phyloP scores from a whole-genome alignment of 805 yeast genomes.

The Starmerella vitae region DNA sequence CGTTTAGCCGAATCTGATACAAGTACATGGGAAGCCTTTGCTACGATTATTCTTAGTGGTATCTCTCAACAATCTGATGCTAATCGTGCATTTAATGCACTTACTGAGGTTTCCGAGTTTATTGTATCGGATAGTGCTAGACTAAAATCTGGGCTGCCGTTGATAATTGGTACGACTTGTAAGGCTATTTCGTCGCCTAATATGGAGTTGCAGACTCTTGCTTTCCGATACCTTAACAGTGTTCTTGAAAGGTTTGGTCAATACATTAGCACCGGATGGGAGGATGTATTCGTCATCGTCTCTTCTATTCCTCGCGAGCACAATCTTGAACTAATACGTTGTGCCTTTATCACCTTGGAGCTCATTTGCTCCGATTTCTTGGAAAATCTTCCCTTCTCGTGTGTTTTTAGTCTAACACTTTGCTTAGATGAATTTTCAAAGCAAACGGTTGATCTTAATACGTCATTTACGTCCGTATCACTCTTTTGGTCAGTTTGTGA shows the following conservation, averaged over 20 bases:
- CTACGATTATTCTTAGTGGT: conserved; percentile 35
- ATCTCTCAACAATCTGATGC: conserved; percentile 11
- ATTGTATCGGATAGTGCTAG: neutral
- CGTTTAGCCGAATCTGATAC: conserved; percentile 31
- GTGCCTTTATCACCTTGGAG: conserved; percentile 71
- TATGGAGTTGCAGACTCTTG: conserved; percentile 50
- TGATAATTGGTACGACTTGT: conserved; percentile 38
- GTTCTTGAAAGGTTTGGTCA: conserved; percentile 71
- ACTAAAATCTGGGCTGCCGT: conserved; percentile 14
- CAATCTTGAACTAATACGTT: conserved; percentile 35
- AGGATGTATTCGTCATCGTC: conserved; percentile 46
- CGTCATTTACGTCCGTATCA: conserved; percentile 81
- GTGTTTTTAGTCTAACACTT: conserved; percentile 52
- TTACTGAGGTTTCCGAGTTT: neutral
- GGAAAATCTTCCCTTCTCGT: conserved; percentile 52
- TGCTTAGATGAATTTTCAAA: conserved; percentile 57
- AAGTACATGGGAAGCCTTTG: conserved; percentile 37
- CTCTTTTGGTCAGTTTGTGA: conserved; percentile 90
- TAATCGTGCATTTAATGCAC: neutral
- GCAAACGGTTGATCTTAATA: conserved; percentile 64
- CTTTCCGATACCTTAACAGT: conserved; percentile 50
- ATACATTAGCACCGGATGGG: conserved; percentile 55
- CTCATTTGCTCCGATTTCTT: conserved; percentile 77
- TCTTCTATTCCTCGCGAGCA: conserved; percentile 24
- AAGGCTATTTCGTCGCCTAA: conserved; percentile 38